phyloP scores from a whole-genome alignment of 2,329 filamentous ascomycete species.

The Ploettnerulaceae sp. region DNA sequence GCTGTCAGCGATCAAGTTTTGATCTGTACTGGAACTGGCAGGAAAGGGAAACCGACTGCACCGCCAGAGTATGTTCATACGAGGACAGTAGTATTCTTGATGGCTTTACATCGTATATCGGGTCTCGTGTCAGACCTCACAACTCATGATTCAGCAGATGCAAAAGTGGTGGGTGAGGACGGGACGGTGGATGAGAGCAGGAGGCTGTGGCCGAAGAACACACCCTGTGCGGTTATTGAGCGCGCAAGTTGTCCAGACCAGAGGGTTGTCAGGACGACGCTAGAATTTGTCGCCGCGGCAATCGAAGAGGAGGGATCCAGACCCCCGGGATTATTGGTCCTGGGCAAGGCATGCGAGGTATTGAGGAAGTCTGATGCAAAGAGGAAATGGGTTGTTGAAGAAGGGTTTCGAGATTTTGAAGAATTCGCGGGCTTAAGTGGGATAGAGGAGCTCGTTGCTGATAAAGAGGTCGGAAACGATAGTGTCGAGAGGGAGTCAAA shows the following conservation, averaged over 20 bases:
- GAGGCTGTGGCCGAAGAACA: conserved; percentile 64
- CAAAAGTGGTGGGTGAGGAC: conserved; percentile 34
- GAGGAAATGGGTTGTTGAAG: conserved; percentile 77
- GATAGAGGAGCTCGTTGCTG: conserved; percentile 14
- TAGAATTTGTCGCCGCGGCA: conserved; percentile 72
- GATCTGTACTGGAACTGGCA: conserved; percentile 92
- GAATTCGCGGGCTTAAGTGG: conserved; percentile 19
- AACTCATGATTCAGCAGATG: conserved; percentile 34
- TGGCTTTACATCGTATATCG: conserved; percentile 83
- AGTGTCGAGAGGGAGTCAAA: neutral
- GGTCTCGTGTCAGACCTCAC: conserved; percentile 71
- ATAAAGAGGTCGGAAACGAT: neutral
- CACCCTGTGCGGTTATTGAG: conserved; percentile 89
- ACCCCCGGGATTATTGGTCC: conserved; percentile 82
- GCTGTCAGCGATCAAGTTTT: conserved; percentile 89
- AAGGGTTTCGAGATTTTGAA: conserved; percentile 75
- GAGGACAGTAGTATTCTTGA: conserved; percentile 87
- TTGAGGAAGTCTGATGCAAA: conserved; percentile 54
- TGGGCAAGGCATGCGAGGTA: conserved; percentile 79
- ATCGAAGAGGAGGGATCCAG: conserved; percentile 85
- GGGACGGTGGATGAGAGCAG: conserved; percentile 34
- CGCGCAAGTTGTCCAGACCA: conserved; percentile 92
- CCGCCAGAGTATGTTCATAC: conserved; percentile 73
- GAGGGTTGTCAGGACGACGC: conserved; percentile 81
- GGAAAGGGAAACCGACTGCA: conserved; percentile 78